Base-by-base conservation (phyloP, 2,329 filamentous ascomycete genomes). In the Ophiocordyceps camponoti-floridani region DNA sequence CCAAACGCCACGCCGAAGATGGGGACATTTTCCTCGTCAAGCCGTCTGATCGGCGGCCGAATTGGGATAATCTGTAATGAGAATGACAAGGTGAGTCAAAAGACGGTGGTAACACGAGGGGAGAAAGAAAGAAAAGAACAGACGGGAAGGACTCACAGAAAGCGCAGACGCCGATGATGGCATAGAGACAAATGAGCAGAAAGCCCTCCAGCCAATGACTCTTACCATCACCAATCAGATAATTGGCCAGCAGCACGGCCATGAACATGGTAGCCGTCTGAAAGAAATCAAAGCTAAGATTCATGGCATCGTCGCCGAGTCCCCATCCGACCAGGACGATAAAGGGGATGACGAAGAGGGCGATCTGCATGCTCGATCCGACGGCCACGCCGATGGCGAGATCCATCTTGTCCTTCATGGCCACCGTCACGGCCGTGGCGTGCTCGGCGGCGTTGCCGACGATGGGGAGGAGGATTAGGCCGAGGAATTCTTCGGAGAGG, bases 161-260 rank as follows among this genome's bases (percentile, higher is more conserved):
- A 54, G 79, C 82, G 0, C 79, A 77, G 7, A 77, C 73, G 1
- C 68, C 70, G 50, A 83, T 82, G 47, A 83, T 82, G 43, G 82
- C 64, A 55, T 82, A 83, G 4, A 77, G 75, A 1, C 77, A 72
- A 50, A 76, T 77, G 27, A 84, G 59, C 40, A 84, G 58, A 1
- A 79, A 79, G 13, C 85, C 85, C 63, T 93, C 85, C 12, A 93
- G 73, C 54, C 89, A 93, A 57, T 93, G 93, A 58, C 81, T 87
- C 58, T 86, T 74, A 10, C 85, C 85, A 55, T 93, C 86, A 48
- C 89, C 67, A 43, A 93, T 85, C 48, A 93, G 65, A 58, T 91
- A 93, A 62, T 89, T 91, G 62, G 89, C 84, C 49, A 93, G 86
- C 50, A 93, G 79, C 8, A 86, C 79, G 44, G 78, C 83, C 44